A percentile compares a stretch with the other conserved stretches of the same genome.
phyloP scores from a whole-genome alignment of 140 eudicot species.

The Ambrosia hybrid region DNA sequence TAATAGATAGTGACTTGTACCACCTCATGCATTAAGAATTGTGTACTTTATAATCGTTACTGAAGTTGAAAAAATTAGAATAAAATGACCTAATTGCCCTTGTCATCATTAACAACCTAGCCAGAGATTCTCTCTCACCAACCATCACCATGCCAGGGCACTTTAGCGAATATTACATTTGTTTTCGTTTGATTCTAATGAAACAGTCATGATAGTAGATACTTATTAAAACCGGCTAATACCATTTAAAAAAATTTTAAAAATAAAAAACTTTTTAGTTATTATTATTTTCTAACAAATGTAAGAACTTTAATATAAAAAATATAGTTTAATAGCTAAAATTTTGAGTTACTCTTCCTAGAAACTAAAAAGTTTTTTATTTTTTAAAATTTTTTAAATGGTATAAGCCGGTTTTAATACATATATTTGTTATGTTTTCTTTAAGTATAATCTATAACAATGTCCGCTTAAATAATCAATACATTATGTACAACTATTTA shows the following conservation, averaged over 20 bases:
- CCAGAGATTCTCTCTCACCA: constrained; percentile 36
- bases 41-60: neutral
- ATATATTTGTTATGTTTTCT: too few species aligned
- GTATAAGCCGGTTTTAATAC: too few species aligned
- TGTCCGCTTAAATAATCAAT: too few species aligned
- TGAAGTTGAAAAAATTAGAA: neutral
- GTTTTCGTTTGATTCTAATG: constrained; percentile 10
- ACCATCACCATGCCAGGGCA: constrained; percentile 40
- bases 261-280: neutral
- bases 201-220: too few species aligned
- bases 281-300: too few species aligned
- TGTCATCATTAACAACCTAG: constrained; percentile 7
- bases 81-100: constrained; percentile 16
- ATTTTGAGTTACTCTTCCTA: too few species aligned
- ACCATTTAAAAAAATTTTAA: neutral
- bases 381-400: too few species aligned
- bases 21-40: constrained; percentile 3
- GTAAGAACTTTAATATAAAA: too few species aligned
- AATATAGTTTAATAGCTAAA: too few species aligned
- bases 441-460: too few species aligned
- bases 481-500: too few species aligned
- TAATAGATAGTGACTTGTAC: constrained; percentile 11
- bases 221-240: neutral
- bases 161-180: constrained; percentile 32
- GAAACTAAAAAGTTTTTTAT: too few species aligned